Evolutionary conservation across 371 early-diverging fungal genomes (phyloP).

Genomic region (Mucor racemosus): DNA sequence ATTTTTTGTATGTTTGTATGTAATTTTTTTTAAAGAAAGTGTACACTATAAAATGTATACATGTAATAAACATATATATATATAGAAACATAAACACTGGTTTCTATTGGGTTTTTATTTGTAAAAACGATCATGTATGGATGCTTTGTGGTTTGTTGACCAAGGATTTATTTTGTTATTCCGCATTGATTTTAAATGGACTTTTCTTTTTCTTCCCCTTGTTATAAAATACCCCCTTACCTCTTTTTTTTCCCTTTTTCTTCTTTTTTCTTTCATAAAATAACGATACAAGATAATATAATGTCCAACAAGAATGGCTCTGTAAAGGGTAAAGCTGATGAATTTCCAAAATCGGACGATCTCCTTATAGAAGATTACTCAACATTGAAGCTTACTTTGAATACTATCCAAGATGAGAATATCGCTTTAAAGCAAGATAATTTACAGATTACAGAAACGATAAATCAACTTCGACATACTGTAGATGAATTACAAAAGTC

Average conservation of each 20-base stretch:
- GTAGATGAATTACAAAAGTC: conserved; percentile 1
- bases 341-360: conserved; percentile 3
- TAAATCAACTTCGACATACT: not conserved
- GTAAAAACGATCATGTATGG: not conserved
- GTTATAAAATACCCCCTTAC: not conserved
- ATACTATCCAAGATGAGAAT: not conserved
- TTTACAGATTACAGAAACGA: not conserved
- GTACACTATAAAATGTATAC: too few species aligned
- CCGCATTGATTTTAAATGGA: conserved; percentile 12
- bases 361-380: not conserved
- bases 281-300: not conserved
- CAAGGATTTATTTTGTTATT: not conserved
- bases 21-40: too few species aligned
- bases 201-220: conserved; percentile 9
- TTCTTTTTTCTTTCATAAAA: not conserved
- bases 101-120: too few species aligned
- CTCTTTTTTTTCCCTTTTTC: not conserved
- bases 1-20: too few species aligned
- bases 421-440: not conserved
- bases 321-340: not conserved
- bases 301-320: not conserved
- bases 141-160: not conserved
- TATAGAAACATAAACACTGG: too few species aligned
- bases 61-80: too few species aligned
- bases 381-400: not conserved